Conservation (phyloP, 2,329 filamentous ascomycete genomes). For the Thermomyces lanuginosus region DNA sequence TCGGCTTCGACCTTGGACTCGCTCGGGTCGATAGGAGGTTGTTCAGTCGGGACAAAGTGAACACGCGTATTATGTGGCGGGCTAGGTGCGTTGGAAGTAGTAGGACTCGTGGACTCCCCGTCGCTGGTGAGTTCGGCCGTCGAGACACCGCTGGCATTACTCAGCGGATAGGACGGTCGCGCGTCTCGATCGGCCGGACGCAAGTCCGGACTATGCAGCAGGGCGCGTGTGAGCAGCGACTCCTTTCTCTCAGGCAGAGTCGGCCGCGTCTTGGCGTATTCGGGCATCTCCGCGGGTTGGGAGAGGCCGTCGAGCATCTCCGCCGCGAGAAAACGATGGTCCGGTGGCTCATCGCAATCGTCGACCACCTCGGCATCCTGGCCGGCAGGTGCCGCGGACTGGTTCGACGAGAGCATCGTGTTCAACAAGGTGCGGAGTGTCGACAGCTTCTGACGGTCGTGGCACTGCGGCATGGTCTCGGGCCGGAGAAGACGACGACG, state of each 20-base stretch:
- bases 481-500: neutral
- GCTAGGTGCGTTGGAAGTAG: constrained; percentile 74
- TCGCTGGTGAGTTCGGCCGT: constrained; percentile 91
- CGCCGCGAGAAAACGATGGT: constrained; percentile 26
- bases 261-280: constrained; percentile 34
- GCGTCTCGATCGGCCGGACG: constrained; percentile 31
- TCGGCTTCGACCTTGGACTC: constrained; percentile 47
- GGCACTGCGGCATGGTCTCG: constrained; percentile 6
- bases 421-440: constrained; percentile 27
- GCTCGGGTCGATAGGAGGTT: constrained; percentile 19
- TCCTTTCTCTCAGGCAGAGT: constrained; percentile 44
- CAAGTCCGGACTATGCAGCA: constrained; percentile 49
- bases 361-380: constrained; percentile 49
- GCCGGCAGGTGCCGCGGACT: constrained; percentile 19
- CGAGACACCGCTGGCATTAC: constrained; percentile 64
- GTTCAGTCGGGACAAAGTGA: constrained; percentile 8
- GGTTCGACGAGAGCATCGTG: constrained; percentile 29
- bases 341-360: constrained; percentile 81
- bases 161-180: constrained; percentile 44
- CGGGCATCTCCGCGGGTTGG: constrained; percentile 11
- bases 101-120: constrained; percentile 74
- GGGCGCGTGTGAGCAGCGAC: constrained; percentile 74
- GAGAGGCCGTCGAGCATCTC: constrained; percentile 14
- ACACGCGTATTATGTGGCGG: constrained; percentile 47
- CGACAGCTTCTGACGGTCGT: constrained; percentile 8